Evolutionary conservation across 305 asterid species (phyloP), one percentile per base, ranked within the genome.

Genomic region (Rubia occidens): DNA sequence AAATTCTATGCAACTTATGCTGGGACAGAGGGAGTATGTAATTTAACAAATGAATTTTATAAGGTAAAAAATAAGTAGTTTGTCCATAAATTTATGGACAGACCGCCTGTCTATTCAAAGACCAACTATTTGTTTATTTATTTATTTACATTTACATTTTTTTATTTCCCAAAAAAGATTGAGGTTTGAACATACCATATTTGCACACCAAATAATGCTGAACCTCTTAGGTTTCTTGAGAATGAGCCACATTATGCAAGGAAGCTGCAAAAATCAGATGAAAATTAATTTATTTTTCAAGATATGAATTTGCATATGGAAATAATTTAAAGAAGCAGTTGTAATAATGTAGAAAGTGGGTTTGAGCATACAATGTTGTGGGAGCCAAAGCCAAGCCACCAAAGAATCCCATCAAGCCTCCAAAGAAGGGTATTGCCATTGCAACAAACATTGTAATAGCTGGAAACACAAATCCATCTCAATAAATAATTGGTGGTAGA

Each of bases 361-460:
- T 1, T 17, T 21, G 37, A 10, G 15, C 84, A 80, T 79, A 89
- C 96, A 42, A 89, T 4, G 91, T 69, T 5, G 95, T 87, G 45
- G 96, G 96, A 53, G 95, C 95, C 75, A 87, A 78, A 60, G 95
- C 96, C 72, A 87, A 80, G 61, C 96, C 96, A 45, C 96, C 96
- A 74, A 89, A 87, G 82, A 87, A 89, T 69, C 93, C 96, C 77
- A 88, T 79, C 18, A 85, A 66, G 9, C 89, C 93, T 42, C 91
- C 89, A 75, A 89, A 89, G 88, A 89, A 89, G 53, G 96, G 96
- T 74, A 89, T 44, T 53, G 90, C 85, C 66, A 89, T 79, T 58
- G 60, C 90, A 64, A 77, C 39, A 55, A 89, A 79, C 91, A 84
- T 76, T 2, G 96, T 89, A 14, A 84, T 6, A 37, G 72, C 94